phyloP scores from a whole-genome alignment of 2,329 filamentous ascomycete species.

The Exophiala mesophila region DNA sequence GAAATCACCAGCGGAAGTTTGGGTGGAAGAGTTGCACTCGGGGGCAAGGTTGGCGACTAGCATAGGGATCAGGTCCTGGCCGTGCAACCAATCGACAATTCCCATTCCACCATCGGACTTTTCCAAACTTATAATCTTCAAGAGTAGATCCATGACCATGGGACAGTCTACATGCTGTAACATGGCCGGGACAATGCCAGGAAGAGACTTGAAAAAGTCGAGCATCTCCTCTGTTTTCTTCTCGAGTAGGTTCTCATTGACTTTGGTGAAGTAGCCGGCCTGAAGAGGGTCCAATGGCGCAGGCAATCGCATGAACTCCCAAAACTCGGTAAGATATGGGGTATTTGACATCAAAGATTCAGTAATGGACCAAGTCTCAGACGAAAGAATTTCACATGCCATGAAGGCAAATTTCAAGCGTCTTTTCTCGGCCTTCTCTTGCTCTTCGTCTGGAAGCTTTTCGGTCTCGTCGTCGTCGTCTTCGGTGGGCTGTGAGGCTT shows the following conservation, averaged over 20 bases:
- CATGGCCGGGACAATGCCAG: constrained; percentile 76
- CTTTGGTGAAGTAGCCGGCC: constrained; percentile 96
- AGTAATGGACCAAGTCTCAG: constrained; percentile 94
- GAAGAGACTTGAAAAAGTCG: constrained; percentile 75
- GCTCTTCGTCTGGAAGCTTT: constrained; percentile 33
- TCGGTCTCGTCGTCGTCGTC: constrained; percentile 12
- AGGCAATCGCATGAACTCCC: constrained; percentile 80
- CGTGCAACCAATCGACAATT: constrained; percentile 94
- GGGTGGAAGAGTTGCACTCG: constrained; percentile 80
- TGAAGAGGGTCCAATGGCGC: constrained; percentile 86
- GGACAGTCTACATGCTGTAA: constrained; percentile 93
- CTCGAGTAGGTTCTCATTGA: constrained; percentile 95
- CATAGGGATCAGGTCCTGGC: constrained; percentile 78
- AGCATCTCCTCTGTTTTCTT: constrained; percentile 99
- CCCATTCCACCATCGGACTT: constrained; percentile 86
- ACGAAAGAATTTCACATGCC: constrained; percentile 86
- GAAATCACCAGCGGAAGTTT: constrained; percentile 95
- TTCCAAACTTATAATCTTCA: constrained; percentile 96
- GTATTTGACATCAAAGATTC: constrained; percentile 87
- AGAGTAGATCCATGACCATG: constrained; percentile 93
- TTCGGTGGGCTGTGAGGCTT: constrained; percentile 23
- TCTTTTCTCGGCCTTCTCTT: constrained; percentile 80
- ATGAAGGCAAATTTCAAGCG: constrained; percentile 92
- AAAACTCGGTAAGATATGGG: constrained; percentile 74
- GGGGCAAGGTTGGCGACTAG: constrained; percentile 82